Evolutionary conservation across 2,329 filamentous ascomycete genomes (phyloP).

Genomic region (Fusarium anguioides): DNA sequence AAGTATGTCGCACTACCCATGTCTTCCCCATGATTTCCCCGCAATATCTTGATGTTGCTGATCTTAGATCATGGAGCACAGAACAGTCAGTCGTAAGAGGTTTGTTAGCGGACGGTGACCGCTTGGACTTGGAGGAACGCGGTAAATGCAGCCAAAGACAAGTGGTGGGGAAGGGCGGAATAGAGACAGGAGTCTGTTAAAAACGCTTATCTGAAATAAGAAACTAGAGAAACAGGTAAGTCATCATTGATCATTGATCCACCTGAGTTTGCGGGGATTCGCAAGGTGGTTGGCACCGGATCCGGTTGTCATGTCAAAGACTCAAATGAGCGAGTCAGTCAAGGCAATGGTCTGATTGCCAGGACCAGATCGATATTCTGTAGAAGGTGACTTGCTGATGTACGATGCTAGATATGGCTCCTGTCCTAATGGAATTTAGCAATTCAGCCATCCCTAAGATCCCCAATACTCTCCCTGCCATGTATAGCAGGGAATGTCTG

Average conservation of each 20-base stretch:
- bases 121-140: background rate
- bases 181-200: background rate
- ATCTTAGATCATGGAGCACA: constrained; percentile 4
- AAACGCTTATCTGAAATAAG: constrained; percentile 31
- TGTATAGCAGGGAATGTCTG: too few species aligned
- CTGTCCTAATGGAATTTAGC: rapidly evolving
- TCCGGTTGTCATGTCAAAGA: constrained; percentile 16
- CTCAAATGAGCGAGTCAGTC: background rate
- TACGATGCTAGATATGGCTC: background rate
- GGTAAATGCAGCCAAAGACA: constrained; percentile 24
- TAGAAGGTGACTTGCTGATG: background rate
- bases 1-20: constrained; percentile 27
- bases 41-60: constrained; percentile 15
- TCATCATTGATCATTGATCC: background rate
- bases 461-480: background rate
- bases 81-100: constrained; percentile 28
- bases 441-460: too few species aligned
- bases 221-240: constrained; percentile 1
- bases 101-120: constrained; percentile 5
- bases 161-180: constrained; percentile 10
- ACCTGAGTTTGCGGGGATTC: constrained; percentile 1
- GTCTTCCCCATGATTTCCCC: constrained; percentile 34
- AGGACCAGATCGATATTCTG: background rate
- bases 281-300: constrained; percentile 14
- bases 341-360: background rate